These are phyloP conservation scores for Artemisia princeps DNA, from an alignment of 140 eudicot species.

Conservation along the genomic window DNA sequence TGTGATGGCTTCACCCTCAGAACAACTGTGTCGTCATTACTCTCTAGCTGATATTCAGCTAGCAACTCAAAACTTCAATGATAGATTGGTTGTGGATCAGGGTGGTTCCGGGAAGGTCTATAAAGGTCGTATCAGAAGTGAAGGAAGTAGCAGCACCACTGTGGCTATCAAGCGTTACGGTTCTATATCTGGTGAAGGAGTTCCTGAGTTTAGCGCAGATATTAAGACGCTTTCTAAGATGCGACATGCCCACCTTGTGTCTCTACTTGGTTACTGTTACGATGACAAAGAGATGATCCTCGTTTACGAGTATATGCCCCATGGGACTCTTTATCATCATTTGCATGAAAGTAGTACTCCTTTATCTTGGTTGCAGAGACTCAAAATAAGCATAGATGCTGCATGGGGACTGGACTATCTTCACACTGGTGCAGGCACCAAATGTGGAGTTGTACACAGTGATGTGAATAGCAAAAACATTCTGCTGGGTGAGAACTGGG, in stretches of 20 bases:
- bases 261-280: not conserved
- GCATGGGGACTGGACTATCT: not conserved
- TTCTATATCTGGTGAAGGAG: conserved; percentile 6
- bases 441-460: conserved; percentile 20
- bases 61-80: conserved; percentile 16
- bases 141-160: not conserved
- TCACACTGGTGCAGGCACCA: not conserved
- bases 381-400: not conserved
- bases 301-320: not conserved
- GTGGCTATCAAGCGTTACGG: conserved; percentile 24
- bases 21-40: conserved; percentile 11
- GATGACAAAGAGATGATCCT: not conserved
- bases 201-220: not conserved
- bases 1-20: conserved; percentile 11
- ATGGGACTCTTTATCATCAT: not conserved
- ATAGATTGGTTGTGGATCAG: not conserved
- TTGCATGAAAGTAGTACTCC: not conserved
- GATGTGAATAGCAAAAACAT: conserved; percentile 28
- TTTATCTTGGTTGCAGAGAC: not conserved
- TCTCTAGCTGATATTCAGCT: conserved; percentile 9
- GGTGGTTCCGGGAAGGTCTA: conserved; percentile 12
- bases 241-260: not conserved
- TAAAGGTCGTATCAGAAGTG: conserved; percentile 4
- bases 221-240: not conserved
- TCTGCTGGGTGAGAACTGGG: conserved; percentile 25